phyloP scores from a whole-genome alignment of 1,284 basidiomycete genomes.

The Papiliotrema laurentii region DNA sequence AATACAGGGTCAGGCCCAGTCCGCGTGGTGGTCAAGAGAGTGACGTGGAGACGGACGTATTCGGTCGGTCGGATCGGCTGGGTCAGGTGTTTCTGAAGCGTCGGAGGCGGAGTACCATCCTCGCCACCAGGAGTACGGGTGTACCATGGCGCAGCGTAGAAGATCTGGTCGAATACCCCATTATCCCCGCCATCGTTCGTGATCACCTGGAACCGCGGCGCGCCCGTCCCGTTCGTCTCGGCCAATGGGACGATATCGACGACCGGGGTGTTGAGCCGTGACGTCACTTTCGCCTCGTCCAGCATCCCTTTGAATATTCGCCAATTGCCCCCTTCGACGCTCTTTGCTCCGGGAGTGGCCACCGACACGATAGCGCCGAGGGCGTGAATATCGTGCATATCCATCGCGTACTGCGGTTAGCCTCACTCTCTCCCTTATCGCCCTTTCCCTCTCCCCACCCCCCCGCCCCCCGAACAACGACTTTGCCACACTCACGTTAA shows the following conservation, averaged over 20 bases:
- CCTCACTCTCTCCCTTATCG: neutral
- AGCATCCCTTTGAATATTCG: conserved; percentile 80
- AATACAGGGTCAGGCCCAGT: conserved; percentile 62
- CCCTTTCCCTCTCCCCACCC: no score
- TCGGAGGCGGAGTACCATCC: conserved; percentile 6
- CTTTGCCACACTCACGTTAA: conserved; percentile 70
- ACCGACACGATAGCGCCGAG: conserved; percentile 71
- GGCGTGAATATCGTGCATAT: conserved; percentile 71
- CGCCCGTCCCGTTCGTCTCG: conserved; percentile 6
- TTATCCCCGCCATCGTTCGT: conserved; percentile 13
- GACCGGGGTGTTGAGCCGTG: conserved; percentile 60
- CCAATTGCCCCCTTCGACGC: conserved; percentile 76
- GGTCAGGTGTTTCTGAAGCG: conserved; percentile 10
- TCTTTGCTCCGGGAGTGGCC: conserved; percentile 64
- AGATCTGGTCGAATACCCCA: conserved; percentile 36
- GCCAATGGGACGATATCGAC: conserved; percentile 23
- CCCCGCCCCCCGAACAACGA: no score
- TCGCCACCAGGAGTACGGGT: conserved; percentile 16
- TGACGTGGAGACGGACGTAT: conserved; percentile 84
- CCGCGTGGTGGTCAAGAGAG: conserved; percentile 74
- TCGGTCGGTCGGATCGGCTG: conserved; percentile 50
- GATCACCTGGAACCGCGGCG: conserved; percentile 15
- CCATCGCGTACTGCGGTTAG: conserved; percentile 50
- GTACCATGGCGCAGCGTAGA: conserved; percentile 45
- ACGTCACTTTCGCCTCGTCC: conserved; percentile 60